phyloP scores from a whole-genome alignment of 257 asterid species.

The Solanum arcanum region DNA sequence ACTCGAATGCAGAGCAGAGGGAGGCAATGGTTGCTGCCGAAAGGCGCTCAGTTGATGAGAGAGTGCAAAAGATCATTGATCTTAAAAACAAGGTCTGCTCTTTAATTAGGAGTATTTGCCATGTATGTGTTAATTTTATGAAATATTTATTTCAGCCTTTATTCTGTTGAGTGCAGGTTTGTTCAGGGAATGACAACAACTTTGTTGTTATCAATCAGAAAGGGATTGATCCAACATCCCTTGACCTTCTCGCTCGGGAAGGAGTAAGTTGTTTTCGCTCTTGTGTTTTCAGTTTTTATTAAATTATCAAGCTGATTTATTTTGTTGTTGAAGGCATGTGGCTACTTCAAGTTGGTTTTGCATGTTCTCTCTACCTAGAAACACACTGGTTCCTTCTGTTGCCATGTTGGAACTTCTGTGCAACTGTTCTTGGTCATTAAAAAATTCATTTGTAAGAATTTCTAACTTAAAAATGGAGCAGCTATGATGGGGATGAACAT shows the following conservation, averaged over 20 bases:
- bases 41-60: conserved; percentile 92
- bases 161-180: conserved; percentile 44
- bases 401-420: not conserved
- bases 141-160: conserved; percentile 3
- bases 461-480: not conserved
- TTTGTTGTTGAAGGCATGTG: not conserved
- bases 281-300: not conserved
- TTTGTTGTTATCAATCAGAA: conserved; percentile 91
- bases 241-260: conserved; percentile 88
- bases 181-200: conserved; percentile 50
- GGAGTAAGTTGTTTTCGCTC: conserved; percentile 53
- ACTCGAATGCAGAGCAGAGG: conserved; percentile 93
- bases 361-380: not conserved
- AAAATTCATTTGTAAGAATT: not conserved
- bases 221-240: conserved; percentile 98
- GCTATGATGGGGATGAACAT: not conserved
- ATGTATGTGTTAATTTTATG: not conserved
- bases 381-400: not conserved
- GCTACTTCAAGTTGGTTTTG: not conserved
- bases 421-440: not conserved
- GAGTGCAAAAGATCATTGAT: conserved; percentile 85
- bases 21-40: conserved; percentile 98
- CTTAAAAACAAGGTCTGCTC: conserved; percentile 67
- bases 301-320: not conserved
- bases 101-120: not conserved